These are phyloP conservation scores for Fomitopsis schrenkii DNA, from an alignment of 1,284 basidiomycete genomes.

Conservation along the genomic window DNA sequence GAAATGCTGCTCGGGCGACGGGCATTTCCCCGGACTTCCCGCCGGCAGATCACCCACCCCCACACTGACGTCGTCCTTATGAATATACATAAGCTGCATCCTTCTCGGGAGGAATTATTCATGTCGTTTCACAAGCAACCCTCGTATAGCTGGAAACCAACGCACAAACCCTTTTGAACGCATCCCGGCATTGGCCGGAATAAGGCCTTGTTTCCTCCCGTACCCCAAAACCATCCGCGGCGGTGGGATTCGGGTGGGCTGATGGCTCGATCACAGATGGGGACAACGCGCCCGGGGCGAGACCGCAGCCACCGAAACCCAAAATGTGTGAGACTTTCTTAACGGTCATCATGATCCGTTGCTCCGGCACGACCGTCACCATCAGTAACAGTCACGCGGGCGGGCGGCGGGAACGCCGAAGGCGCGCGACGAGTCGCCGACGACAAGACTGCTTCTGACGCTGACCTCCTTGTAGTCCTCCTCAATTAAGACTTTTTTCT, in stretches of 20 bases:
- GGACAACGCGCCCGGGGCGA: neutral
- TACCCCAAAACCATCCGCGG: constrained; percentile 2
- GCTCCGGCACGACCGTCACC: neutral
- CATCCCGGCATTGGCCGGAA: neutral
- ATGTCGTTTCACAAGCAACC: neutral
- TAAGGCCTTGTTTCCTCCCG: neutral
- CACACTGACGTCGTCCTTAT: constrained; percentile 4
- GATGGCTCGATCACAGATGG: neutral
- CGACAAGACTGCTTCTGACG: too few relatives aligned
- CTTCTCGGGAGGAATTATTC: neutral
- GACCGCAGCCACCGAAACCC: constrained; percentile 1
- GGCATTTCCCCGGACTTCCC: constrained; percentile 1
- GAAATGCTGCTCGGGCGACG: neutral
- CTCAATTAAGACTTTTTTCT: too few relatives aligned
- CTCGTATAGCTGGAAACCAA: neutral
- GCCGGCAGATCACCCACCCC: neutral
- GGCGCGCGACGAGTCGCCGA: too few relatives aligned
- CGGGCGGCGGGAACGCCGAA: too few relatives aligned
- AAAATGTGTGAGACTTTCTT: neutral
- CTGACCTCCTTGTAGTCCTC: too few relatives aligned
- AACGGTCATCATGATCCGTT: neutral
- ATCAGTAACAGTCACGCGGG: neutral
- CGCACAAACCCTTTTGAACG: neutral
- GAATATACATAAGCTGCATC: neutral
- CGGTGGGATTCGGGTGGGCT: neutral